phyloP scores from a whole-genome alignment of 805 yeast species.

The Wickerhamiella siamensis region DNA sequence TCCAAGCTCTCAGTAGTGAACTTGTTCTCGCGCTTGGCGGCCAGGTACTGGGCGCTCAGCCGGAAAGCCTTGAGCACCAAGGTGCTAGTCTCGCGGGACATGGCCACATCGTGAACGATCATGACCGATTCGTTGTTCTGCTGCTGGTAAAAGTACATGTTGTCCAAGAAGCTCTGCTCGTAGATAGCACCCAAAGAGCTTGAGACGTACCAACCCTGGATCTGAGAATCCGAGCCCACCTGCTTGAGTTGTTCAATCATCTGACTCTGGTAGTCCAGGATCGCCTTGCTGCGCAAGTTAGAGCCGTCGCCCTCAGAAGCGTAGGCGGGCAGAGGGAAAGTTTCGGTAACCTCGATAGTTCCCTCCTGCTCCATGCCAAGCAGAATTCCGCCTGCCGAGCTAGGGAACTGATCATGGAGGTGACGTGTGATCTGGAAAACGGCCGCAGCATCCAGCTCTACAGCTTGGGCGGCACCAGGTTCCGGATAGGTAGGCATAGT shows the following conservation, averaged over 20 bases:
- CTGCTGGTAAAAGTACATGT: constrained; percentile 49
- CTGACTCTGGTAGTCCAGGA: constrained; percentile 54
- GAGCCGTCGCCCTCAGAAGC: constrained; percentile 45
- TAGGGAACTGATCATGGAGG: constrained; percentile 17
- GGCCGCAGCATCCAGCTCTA: constrained; percentile 16
- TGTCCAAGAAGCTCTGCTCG: constrained; percentile 48
- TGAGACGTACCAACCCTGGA: constrained; percentile 72
- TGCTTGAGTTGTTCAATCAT: constrained; percentile 45
- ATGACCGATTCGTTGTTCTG: constrained; percentile 40
- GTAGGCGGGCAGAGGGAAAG: constrained; percentile 49
- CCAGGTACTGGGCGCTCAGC: constrained; percentile 47
- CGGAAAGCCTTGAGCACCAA: constrained; percentile 56
- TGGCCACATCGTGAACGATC: constrained; percentile 53
- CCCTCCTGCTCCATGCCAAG: constrained; percentile 15
- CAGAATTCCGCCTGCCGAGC: constrained; percentile 18
- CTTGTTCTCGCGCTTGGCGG: constrained; percentile 35
- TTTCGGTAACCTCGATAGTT: constrained; percentile 19
- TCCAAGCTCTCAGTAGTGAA: constrained; percentile 54
- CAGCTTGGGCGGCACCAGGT: constrained; percentile 3
- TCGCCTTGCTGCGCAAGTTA: constrained; percentile 46
- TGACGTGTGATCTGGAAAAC: constrained; percentile 18
- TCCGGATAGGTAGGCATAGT: constrained; percentile 3
- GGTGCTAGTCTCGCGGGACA: constrained; percentile 38
- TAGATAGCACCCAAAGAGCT: constrained; percentile 56
- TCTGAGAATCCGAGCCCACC: constrained; percentile 51